Evolutionary conservation across 768 basidiomycete species (phyloP).

Genomic region (Naganishia friedmannii): DNA sequence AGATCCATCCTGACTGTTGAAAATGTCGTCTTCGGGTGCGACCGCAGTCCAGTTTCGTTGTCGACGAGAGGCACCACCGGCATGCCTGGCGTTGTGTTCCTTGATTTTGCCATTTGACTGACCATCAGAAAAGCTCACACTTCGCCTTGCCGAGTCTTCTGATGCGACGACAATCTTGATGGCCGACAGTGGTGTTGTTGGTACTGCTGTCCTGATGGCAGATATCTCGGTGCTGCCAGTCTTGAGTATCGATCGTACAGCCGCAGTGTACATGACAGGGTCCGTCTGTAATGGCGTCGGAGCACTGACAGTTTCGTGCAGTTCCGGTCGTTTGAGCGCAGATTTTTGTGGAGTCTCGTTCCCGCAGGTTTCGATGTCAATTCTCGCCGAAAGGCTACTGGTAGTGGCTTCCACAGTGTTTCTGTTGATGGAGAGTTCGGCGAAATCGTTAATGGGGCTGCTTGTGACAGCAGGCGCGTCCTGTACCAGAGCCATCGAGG

Average conservation of each 20-base stretch:
- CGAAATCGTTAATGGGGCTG: not conserved
- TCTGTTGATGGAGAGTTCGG: not conserved
- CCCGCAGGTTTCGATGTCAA: not conserved
- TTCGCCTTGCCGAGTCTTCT: slow-evolving; percentile 36
- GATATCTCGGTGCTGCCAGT: not conserved
- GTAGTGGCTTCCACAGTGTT: not conserved
- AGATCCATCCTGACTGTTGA: slow-evolving; percentile 26
- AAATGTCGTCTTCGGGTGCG: slow-evolving; percentile 32
- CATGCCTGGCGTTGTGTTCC: slow-evolving; percentile 50
- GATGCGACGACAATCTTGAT: slow-evolving; percentile 4
- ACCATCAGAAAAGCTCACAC: slow-evolving; percentile 94
- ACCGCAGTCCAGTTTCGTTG: slow-evolving; percentile 23
- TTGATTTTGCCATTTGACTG: slow-evolving; percentile 81
- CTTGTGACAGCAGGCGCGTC: not conserved
- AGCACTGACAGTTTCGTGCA: slow-evolving; percentile 9
- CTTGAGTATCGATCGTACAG: slow-evolving; percentile 12
- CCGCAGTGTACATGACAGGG: not conserved
- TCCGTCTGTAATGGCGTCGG: slow-evolving; percentile 19
- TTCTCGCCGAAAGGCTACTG: not conserved
- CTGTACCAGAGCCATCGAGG: not conserved
- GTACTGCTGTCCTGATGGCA: not conserved
- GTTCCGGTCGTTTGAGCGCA: not conserved
- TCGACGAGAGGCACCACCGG: slow-evolving; percentile 21
- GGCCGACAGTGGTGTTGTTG: slow-evolving; percentile 5
- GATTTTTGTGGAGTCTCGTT: slow-evolving; percentile 11